A percentile compares a stretch with the other conserved stretches of the same genome.
Evolutionary conservation across 495 filamentous ascomycete genomes (phyloP).

Genomic region (Daldinia vernicosa): DNA sequence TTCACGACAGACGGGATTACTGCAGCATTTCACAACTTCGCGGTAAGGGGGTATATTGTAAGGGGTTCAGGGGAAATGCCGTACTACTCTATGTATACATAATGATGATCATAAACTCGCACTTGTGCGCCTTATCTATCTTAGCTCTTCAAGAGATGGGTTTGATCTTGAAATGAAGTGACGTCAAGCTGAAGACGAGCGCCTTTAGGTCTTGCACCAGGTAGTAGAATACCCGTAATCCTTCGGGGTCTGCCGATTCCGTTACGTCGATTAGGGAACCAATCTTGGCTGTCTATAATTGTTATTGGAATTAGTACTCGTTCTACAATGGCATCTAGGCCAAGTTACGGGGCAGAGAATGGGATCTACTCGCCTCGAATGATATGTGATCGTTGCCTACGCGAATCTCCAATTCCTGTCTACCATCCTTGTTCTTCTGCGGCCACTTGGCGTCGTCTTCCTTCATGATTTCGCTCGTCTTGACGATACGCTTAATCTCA

Average conservation of each 20-base stretch:
- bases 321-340: background rate
- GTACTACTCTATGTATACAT: constrained; percentile 43
- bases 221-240: constrained; percentile 99
- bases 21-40: constrained; percentile 37
- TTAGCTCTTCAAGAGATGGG: constrained; percentile 65
- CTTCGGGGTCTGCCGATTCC: constrained; percentile 95
- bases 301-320: constrained; percentile 45
- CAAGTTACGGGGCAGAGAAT: background rate
- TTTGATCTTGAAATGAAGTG: constrained; percentile 98
- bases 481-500: constrained; percentile 97
- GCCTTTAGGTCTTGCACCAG: constrained; percentile 98
- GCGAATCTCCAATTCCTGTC: constrained; percentile 95
- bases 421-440: constrained; percentile 98
- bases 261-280: constrained; percentile 96
- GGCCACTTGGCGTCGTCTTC: constrained; percentile 99
- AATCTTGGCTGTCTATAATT: constrained; percentile 90
- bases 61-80: constrained; percentile 21
- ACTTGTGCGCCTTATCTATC: constrained; percentile 2
- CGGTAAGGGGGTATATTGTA: constrained; percentile 44
- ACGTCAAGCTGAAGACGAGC: constrained; percentile 94
- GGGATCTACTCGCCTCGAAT: constrained; percentile 75
- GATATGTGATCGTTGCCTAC: constrained; percentile 96
- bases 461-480: constrained; percentile 98
- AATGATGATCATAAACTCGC: constrained; percentile 32
- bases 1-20: constrained; percentile 21